phyloP scores from a whole-genome alignment of 257 asterid species.

The Solanum megistacrolobum region DNA sequence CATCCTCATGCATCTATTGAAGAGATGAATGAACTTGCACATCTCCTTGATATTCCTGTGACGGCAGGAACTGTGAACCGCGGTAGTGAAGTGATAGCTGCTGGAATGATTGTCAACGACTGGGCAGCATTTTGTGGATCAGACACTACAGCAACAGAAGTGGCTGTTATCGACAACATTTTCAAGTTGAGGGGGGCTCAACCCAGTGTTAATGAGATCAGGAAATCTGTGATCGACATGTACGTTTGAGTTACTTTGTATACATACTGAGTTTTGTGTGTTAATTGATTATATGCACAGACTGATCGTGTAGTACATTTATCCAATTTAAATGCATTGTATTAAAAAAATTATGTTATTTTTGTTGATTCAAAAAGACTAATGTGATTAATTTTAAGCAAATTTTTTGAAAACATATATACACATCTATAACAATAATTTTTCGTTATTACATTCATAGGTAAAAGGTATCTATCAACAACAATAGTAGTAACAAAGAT shows the following conservation, averaged over 20 bases:
- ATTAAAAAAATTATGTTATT: too few species aligned
- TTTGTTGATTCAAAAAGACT: too few species aligned
- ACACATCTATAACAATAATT: too few species aligned
- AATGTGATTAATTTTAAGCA: too few species aligned
- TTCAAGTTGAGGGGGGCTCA: slow-evolving; percentile 79
- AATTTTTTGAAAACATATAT: too few species aligned
- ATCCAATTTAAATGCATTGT: too few species aligned
- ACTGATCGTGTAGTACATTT: too few species aligned
- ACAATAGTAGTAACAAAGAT: too few species aligned
- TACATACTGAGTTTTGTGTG: neutral
- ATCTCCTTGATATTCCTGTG: slow-evolving; percentile 75
- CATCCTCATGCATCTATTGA: slow-evolving; percentile 84
- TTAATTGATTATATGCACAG: too few species aligned
- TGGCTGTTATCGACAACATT: slow-evolving; percentile 60
- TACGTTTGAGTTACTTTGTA: slow-evolving; percentile 7
- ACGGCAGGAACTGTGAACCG: slow-evolving; percentile 83
- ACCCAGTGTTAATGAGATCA: slow-evolving; percentile 76
- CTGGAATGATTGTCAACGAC: slow-evolving; percentile 70
- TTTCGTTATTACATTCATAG: too few species aligned
- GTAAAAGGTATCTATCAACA: too few species aligned
- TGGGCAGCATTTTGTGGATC: slow-evolving; percentile 90
- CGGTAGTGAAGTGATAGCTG: slow-evolving; percentile 72
- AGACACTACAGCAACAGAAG: slow-evolving; percentile 86
- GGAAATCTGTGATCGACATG: slow-evolving; percentile 67
- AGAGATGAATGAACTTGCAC: slow-evolving; percentile 70